Base-by-base conservation (phyloP, 768 basidiomycete species). In the Boletellus sp. region DNA sequence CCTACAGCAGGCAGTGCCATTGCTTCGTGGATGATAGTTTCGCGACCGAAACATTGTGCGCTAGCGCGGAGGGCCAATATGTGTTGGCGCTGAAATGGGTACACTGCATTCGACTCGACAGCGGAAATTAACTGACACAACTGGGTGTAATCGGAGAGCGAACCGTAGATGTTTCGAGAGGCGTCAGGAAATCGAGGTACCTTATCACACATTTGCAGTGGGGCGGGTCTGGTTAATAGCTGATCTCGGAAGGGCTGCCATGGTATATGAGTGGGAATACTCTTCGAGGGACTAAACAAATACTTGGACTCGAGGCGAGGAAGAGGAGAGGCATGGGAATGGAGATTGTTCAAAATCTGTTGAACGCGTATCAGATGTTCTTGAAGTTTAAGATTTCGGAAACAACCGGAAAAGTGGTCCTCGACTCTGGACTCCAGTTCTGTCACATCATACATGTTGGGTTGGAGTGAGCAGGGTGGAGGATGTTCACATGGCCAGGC, bases 221-320 rank as follows among this genome's bases (percentile, higher is more conserved):
- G 57, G 1, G 47, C 34, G 3, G 38, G 10, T 23, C 57, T 33
- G 19, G 37, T 22, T n/a, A 51, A 51, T 7, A 56, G 43, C 4
- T 44, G 48, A 16, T 36, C 48, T 20, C 44, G 0, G 0, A 34
- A n/a, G 11, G 43, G 20, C 1, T 19, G 12, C 24, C 35, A 42
- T 7, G 36, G 13, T 6, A 23, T 28, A 6, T 7, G n/a, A 12
- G 34, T 9, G 24, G 44, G 22, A 12, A 13, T 9, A 11, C 23
- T 13, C 8, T 19, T 16, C 10, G 44, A 17, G 8, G 44, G 44
- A 3, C 24, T 4, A 34, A 35, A 35, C 6, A 11, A 36, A 16
- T 45, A 45, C 12, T n/a, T n/a, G n/a, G n/a, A n/a, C n/a, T n/a
- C n/a, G n/a, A n/a, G n/a, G n/a, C n/a, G n/a, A n/a, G n/a, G n/a